Evolutionary conservation across 2,329 filamentous ascomycete genomes (phyloP).

Genomic region (Colletotrichum melonis): DNA sequence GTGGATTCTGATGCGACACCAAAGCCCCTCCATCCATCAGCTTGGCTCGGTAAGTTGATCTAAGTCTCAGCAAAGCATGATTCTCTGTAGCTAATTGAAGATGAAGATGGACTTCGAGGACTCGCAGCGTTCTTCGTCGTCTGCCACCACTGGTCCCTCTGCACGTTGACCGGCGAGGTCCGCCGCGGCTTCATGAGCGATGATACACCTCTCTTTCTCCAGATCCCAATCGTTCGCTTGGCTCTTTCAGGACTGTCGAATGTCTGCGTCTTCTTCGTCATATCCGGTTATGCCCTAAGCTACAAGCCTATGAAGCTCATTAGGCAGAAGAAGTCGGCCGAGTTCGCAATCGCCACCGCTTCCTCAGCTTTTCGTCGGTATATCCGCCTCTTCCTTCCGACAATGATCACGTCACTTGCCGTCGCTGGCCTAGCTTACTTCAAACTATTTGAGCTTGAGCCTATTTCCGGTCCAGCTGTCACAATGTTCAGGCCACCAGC

Average conservation of each 20-base stretch:
- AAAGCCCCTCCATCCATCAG: neutral
- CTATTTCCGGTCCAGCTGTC: neutral
- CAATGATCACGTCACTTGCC: conserved; percentile 58
- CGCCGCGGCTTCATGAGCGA: neutral
- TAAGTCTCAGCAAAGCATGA: neutral
- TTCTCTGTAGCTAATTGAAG: conserved; percentile 7
- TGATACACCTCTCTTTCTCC: conserved; percentile 41
- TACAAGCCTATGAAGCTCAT: conserved; percentile 62
- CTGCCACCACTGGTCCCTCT: neutral
- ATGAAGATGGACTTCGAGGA: conserved; percentile 22
- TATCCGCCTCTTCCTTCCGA: conserved; percentile 62
- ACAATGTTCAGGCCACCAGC: neutral
- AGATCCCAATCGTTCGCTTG: conserved; percentile 65
- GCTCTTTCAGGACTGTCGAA: conserved; percentile 66
- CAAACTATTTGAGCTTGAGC: conserved; percentile 39
- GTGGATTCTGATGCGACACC: neutral
- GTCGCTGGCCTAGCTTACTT: conserved; percentile 54
- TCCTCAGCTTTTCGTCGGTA: conserved; percentile 64
- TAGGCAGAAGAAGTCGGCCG: conserved; percentile 47
- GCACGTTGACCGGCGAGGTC: neutral
- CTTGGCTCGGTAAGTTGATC: neutral
- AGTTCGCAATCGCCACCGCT: conserved; percentile 56
- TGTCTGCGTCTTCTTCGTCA: conserved; percentile 71
- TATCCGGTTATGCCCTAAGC: conserved; percentile 71
- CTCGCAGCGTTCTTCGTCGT: neutral